phyloP scores from a whole-genome alignment of 2,329 filamentous ascomycete species.

The Botryosphaeria dothidea region DNA sequence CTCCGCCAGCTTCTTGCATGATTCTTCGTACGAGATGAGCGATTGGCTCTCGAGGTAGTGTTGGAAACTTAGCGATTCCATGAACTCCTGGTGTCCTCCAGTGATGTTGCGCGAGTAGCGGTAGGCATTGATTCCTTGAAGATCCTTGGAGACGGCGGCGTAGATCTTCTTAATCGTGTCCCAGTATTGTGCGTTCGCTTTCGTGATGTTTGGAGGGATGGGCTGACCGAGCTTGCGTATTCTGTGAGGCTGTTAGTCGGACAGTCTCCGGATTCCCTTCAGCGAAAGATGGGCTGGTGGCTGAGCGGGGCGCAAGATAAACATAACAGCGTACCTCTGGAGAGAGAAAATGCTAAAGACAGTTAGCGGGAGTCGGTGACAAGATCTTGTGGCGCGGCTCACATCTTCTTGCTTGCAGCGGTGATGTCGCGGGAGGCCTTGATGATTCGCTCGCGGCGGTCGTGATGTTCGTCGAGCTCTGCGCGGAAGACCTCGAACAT shows the following conservation, averaged over 20 bases:
- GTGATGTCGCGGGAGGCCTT: conserved; percentile 93
- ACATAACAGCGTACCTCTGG: conserved; percentile 61
- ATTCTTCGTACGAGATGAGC: conserved; percentile 68
- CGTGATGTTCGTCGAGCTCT: conserved; percentile 92
- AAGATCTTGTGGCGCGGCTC: conserved; percentile 30
- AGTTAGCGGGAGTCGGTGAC: not conserved
- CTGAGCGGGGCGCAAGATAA: not conserved
- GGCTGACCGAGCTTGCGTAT: conserved; percentile 61
- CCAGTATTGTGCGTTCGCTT: conserved; percentile 70
- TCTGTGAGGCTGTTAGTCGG: conserved; percentile 43
- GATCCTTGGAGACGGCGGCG: conserved; percentile 66
- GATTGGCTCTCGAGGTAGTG: conserved; percentile 81
- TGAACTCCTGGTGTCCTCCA: conserved; percentile 84
- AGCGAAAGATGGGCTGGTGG: not conserved
- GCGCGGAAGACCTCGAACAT: conserved; percentile 87
- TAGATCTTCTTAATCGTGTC: conserved; percentile 72
- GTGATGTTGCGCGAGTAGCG: conserved; percentile 80
- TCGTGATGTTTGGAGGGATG: conserved; percentile 68
- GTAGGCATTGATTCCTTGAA: conserved; percentile 76
- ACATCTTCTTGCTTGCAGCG: conserved; percentile 96
- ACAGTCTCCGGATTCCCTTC: not conserved
- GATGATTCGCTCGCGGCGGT: conserved; percentile 83
- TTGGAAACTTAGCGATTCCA: conserved; percentile 86
- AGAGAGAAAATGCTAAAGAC: conserved; percentile 72
- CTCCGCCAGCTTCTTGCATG: conserved; percentile 42